phyloP scores from a whole-genome alignment of 2,329 filamentous ascomycete genomes.

The Waltergamsia citrina region DNA sequence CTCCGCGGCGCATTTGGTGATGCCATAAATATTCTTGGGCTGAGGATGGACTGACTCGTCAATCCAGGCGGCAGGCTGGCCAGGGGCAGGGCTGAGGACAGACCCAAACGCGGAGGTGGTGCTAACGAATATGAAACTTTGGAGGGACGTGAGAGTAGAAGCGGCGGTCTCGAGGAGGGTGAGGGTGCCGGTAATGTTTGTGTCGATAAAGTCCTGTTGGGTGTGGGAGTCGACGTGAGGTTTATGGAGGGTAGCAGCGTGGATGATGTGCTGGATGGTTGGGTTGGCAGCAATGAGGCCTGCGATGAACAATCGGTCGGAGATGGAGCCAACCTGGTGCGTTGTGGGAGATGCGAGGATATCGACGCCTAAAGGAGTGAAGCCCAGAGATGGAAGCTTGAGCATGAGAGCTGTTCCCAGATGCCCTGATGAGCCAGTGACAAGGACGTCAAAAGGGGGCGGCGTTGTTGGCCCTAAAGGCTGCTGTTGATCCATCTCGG shows the following conservation, averaged over 20 bases:
- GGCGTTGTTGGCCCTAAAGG: constrained; percentile 1
- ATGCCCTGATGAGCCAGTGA: constrained; percentile 36
- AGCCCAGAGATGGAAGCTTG: constrained; percentile 24
- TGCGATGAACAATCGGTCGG: constrained; percentile 21
- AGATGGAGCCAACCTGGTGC: constrained; percentile 23
- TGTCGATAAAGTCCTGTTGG: constrained; percentile 31
- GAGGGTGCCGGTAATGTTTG: constrained; percentile 33
- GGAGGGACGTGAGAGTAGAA: constrained; percentile 4
- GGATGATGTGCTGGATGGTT: constrained; percentile 28
- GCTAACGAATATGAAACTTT: constrained; percentile 33
- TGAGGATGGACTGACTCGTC: constrained; percentile 26
- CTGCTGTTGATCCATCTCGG: no score
- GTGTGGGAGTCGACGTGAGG: constrained; percentile 34
- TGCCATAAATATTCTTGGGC: constrained; percentile 39
- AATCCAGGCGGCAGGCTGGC: constrained; percentile 31
- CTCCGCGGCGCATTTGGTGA: constrained; percentile 37
- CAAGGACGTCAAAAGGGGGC: constrained; percentile 23
- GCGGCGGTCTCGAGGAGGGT: constrained; percentile 29
- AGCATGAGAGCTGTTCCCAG: constrained; percentile 36
- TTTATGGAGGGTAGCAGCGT: constrained; percentile 37
- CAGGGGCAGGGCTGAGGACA: constrained; percentile 24
- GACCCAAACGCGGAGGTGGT: constrained; percentile 35
- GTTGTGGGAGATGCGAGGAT: constrained; percentile 26
- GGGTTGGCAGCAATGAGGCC: constrained; percentile 18
- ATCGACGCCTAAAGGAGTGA: constrained; percentile 32